phyloP scores from a whole-genome alignment of 2,329 filamentous ascomycete species.

The Colletotrichum melonis region DNA sequence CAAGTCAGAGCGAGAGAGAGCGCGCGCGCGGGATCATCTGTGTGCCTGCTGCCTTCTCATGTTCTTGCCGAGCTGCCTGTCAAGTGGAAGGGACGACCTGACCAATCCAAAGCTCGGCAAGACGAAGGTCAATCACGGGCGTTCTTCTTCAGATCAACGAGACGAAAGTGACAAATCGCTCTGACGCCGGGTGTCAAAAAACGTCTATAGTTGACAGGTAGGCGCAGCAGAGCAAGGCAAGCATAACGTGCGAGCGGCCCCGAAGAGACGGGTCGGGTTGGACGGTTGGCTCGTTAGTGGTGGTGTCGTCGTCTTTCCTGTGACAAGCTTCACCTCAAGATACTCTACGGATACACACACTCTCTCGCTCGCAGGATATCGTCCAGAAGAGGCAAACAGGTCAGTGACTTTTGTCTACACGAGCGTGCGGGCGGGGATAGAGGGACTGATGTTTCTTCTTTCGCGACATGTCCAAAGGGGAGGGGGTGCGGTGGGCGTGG shows the following conservation, averaged over 20 bases:
- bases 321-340: slow-evolving; percentile 33
- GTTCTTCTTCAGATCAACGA: neutral
- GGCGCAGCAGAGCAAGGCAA: neutral
- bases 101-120: slow-evolving; percentile 22
- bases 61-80: slow-evolving; percentile 11
- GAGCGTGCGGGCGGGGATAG: slow-evolving; percentile 6
- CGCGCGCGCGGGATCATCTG: neutral
- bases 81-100: neutral
- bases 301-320: slow-evolving; percentile 6
- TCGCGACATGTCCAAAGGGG: slow-evolving; percentile 23
- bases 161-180: slow-evolving; percentile 21
- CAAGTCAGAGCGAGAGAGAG: neutral
- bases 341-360: no score
- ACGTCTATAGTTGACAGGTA: slow-evolving; percentile 27
- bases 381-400: slow-evolving; percentile 30
- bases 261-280: neutral
- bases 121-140: slow-evolving; percentile 9
- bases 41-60: slow-evolving; percentile 10
- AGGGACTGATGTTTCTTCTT: slow-evolving; percentile 30
- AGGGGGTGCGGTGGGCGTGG: slow-evolving; percentile 24
- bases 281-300: neutral
- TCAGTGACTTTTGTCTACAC: slow-evolving; percentile 3
- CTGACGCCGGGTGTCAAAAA: slow-evolving; percentile 27
- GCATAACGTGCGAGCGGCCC: neutral
- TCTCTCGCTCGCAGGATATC: slow-evolving; percentile 23